A percentile compares a stretch with the other conserved stretches of the same genome.
phyloP scores from a whole-genome alignment of 345 rosid species.

The Hevea brasiliensis region DNA sequence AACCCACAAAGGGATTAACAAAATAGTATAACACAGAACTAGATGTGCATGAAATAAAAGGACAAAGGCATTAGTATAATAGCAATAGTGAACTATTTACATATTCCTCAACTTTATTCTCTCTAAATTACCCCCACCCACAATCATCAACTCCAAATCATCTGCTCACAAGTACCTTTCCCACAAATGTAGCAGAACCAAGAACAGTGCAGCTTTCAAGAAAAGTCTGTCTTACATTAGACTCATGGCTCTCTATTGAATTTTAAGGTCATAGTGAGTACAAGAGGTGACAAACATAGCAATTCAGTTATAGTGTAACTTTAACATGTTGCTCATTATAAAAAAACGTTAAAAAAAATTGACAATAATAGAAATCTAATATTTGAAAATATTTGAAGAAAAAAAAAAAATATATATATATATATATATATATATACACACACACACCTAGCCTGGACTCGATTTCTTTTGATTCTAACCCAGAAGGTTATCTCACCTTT shows the following conservation, averaged over 20 bases:
- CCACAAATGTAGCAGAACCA: background rate
- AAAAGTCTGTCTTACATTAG: constrained; percentile 6
- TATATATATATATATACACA: no score
- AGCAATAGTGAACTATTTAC: constrained; percentile 26
- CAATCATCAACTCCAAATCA: constrained; percentile 16
- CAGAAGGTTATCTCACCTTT: constrained; percentile 33
- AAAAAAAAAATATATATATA: no score
- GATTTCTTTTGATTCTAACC: constrained; percentile 29
- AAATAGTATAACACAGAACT: background rate
- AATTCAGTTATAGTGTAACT: constrained; percentile 25
- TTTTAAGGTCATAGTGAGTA: constrained; percentile 28
- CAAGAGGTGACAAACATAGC: constrained; percentile 20
- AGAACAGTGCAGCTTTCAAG: background rate
- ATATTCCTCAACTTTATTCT: constrained; percentile 23
- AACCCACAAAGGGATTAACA: background rate
- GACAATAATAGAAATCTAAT: constrained; percentile 33
- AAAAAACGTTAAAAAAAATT: constrained; percentile 19
- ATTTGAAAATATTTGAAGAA: constrained; percentile 29
- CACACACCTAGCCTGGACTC: constrained; percentile 32
- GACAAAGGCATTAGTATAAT: constrained; percentile 10
- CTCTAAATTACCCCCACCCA: constrained; percentile 18
- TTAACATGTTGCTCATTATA: constrained; percentile 20
- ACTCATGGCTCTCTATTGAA: constrained; percentile 15
- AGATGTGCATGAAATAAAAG: background rate
- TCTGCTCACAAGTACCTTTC: constrained; percentile 17